Base-by-base conservation (phyloP, 345 rosid genomes). In the Populus alba region DNA sequence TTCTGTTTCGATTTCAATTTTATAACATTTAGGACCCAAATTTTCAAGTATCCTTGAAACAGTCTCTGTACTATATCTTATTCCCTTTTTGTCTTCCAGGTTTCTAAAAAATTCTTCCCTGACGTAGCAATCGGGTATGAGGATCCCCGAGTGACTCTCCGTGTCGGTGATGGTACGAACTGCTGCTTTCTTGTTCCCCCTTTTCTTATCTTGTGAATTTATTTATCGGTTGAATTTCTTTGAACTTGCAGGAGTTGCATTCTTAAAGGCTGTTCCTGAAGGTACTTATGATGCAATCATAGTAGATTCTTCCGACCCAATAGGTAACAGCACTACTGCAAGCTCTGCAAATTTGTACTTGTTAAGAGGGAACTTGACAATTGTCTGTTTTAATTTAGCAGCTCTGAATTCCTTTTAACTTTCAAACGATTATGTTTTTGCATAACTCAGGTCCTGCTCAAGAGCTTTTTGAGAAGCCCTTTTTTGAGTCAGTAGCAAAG, bases 271-370 rank as follows among this genome's bases (percentile, higher is more conserved):
- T 63, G 94, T 85, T 63, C 83, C 90, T 61, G 90, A 81, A 78
- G 99, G 94, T 78, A 91, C 97, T 59, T 95, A 95, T 75, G 99
- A 95, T 82, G 99, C 97, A 23, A 66, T 95, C 76, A 92, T 95
- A 25, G 99, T 95, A 79, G 99, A 95, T 82, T 95, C 99, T 7
- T 95, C 99, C 1, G 98, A 95, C 69, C 99, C 99, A 0, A 93
- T 93, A 1, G 99, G 97, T 92, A 88, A 61, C 68, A 23, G 61
- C 33, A 37, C 65, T 13, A 53, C 66, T 47, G 20, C 39, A 76
- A 47, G 10, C 41, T 74, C 6, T 71, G 11, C 35, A 39, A 53
- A 74, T 47, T 65, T 27, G 63, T 68, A 11, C 13, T n/a, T 66
- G 43, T 66, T 31, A 10, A n/a, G 27, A 37, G 61, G 20, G 51